phyloP scores from a whole-genome alignment of 805 yeast species.

The Yamadazyma akitaensis region DNA sequence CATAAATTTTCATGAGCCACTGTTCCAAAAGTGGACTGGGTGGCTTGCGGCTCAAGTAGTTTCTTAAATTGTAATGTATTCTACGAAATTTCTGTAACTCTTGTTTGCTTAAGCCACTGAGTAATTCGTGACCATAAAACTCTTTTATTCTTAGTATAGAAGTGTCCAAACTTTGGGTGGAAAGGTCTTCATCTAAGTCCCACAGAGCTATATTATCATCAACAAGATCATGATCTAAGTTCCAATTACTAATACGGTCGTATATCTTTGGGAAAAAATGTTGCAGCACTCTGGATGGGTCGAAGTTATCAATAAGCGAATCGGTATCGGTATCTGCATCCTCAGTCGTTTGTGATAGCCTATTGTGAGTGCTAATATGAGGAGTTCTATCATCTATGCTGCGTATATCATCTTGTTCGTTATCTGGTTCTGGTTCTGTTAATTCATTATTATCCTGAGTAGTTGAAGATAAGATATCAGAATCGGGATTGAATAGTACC shows the following conservation, averaged over 20 bases:
- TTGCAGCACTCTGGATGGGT: constrained; percentile 11
- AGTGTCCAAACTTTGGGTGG: constrained; percentile 13
- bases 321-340: constrained; percentile 11
- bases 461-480: constrained; percentile 28
- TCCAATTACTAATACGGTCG: constrained; percentile 21
- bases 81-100: constrained; percentile 25
- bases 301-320: constrained; percentile 13
- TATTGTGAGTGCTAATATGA: neutral
- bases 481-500: constrained; percentile 29
- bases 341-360: neutral
- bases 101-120: constrained; percentile 19
- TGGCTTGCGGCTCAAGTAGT: constrained; percentile 12
- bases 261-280: constrained; percentile 7
- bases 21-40: constrained; percentile 14
- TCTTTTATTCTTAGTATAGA: constrained; percentile 11
- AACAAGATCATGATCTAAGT: constrained; percentile 18
- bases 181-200: constrained; percentile 30
- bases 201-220: constrained; percentile 37
- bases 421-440: constrained; percentile 8
- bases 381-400: neutral
- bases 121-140: constrained; percentile 32
- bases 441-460: constrained; percentile 7
- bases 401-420: constrained; percentile 1
- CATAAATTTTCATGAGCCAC: constrained; percentile 12
- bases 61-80: constrained; percentile 17